These are phyloP conservation scores for Ganoderma meredithae DNA, from an alignment of 1,284 basidiomycete genomes.

Conservation along the genomic window DNA sequence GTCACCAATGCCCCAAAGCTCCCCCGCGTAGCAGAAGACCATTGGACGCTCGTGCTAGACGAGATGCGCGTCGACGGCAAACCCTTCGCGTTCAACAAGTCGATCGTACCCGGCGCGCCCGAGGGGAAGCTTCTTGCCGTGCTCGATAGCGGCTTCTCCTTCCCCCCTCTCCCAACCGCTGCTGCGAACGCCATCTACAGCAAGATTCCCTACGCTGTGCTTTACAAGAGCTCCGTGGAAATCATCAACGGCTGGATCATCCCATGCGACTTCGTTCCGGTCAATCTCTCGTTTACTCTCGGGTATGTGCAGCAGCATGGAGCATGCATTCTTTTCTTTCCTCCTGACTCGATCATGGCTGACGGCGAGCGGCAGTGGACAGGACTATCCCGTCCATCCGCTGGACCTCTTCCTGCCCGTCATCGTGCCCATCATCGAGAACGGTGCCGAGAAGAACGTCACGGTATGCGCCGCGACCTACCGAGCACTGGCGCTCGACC, in stretches of 20 bases:
- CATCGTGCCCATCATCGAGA: neutral
- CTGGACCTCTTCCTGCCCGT: conserved; percentile 11
- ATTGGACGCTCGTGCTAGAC: conserved; percentile 41
- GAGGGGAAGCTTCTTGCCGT: conserved; percentile 37
- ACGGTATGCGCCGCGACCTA: conserved; percentile 13
- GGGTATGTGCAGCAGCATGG: conserved; percentile 28
- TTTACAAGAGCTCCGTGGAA: conserved; percentile 19
- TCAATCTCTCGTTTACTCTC: conserved; percentile 37
- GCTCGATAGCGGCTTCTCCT: conserved; percentile 43
- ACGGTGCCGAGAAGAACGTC: neutral
- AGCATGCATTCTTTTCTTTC: neutral
- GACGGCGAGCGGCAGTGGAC: neutral
- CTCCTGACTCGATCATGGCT: neutral
- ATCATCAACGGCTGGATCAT: conserved; percentile 33
- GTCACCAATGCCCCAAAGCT: conserved; percentile 37
- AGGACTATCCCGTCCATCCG: conserved; percentile 17
- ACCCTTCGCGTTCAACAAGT: conserved; percentile 38
- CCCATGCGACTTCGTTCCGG: conserved; percentile 35
- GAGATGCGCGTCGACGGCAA: conserved; percentile 39
- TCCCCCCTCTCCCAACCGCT: conserved; percentile 36
- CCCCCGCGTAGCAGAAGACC: conserved; percentile 54
- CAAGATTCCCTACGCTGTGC: conserved; percentile 36
- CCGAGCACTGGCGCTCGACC: neutral
- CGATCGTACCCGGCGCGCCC: conserved; percentile 33
- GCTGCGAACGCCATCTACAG: conserved; percentile 42